A percentile compares a stretch with the other conserved stretches of the same genome.
These are phyloP conservation scores for Cystobasidium pallidum DNA, from an alignment of 1,284 basidiomycete species.

Conservation along the genomic window DNA sequence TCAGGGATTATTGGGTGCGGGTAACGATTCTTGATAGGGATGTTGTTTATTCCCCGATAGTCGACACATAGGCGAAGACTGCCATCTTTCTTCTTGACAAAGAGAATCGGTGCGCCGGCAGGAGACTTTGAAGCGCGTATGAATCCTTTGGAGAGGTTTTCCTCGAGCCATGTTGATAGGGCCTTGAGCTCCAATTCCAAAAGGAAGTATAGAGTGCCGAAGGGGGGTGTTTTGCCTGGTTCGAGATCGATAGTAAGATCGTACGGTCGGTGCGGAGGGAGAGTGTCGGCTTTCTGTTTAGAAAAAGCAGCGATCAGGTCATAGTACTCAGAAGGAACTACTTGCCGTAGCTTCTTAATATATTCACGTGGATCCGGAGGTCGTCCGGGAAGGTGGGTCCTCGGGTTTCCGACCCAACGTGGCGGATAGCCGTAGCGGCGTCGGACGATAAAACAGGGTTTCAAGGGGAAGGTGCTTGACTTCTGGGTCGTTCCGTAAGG, in stretches of 20 bases:
- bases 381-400: not conserved
- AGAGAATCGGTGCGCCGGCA: conserved; percentile 59
- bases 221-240: not conserved
- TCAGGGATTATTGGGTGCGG: conserved; percentile 58
- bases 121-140: not conserved
- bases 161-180: no score
- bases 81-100: conserved; percentile 60
- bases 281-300: not conserved
- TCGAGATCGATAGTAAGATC: not conserved
- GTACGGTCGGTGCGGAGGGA: not conserved
- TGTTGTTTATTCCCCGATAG: conserved; percentile 59
- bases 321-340: conserved; percentile 41
- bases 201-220: no score
- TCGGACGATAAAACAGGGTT: no score
- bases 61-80: conserved; percentile 58
- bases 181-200: no score
- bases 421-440: no score
- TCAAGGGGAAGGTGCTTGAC: not conserved
- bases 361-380: conserved; percentile 8
- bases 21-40: conserved; percentile 58
- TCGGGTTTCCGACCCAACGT: no score
- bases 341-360: not conserved
- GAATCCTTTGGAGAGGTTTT: no score
- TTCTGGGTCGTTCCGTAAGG: no score
- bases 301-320: conserved; percentile 45